Base-by-base conservation (phyloP, 345 rosid species). In the Arabidopsis thaliana region DNA sequence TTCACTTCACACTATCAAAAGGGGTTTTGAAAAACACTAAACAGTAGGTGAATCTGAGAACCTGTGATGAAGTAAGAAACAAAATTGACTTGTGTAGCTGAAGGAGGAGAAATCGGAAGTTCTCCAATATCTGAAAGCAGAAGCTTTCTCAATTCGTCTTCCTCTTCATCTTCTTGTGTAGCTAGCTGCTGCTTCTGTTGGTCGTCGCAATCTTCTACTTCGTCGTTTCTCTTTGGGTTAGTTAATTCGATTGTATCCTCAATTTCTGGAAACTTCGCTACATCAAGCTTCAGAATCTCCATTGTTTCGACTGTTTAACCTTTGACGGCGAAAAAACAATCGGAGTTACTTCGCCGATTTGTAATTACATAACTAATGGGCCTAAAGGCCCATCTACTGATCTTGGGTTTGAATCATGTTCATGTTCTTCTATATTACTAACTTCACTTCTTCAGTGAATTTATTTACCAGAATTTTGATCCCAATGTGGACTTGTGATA, bases 1-100 rank as follows among this genome's bases (percentile, higher is more conserved):
- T 28, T 25, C 36, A 45, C 45, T 24, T 30, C 61, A 50, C 6
- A 52, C 6, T 9, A 22, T 20, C 48, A n/a, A 52, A 75, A 32
- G 46, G 59, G 9, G 16, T 41, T 52, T 38, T 14, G 2, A 37
- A 44, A 6, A 30, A 28, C 20, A 16, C 20, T 16, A n/a, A 9
- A 6, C 2, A 20, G 14, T 2, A 60, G 37, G 10, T 33, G 36
- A 72, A 60, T 60, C 7, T 48, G 38, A 16, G 36, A 65, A 87
- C 98, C 96, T 83, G 93, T 87, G 71, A 91, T 90, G 82, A 87
- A 92, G 79, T 85, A 92, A 52, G 90, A 77, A 70, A 80, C 84
- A 79, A 88, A 93, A 56, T 90, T 93, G 82, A 83, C 50, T 56
- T 89, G 87, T 65, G 89, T 86, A 41, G 97, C 86, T 16, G 99